Conservation (phyloP, 2,329 filamentous ascomycete genomes). For the Penicillium vulpinum region DNA sequence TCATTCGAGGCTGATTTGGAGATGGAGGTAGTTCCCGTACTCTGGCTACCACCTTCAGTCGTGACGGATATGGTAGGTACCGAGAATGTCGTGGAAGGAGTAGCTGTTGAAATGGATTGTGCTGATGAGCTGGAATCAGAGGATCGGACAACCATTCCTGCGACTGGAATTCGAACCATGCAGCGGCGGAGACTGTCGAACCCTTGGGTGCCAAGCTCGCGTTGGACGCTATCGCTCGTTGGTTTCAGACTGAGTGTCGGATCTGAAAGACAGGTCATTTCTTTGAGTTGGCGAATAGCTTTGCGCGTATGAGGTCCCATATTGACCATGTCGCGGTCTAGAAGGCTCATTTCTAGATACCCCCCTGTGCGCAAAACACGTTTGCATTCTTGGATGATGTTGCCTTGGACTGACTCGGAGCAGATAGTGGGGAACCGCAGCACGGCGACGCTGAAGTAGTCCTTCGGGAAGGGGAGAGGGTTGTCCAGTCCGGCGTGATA, state of each 20-base stretch:
- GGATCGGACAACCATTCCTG: slow-evolving; percentile 45
- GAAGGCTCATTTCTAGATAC: slow-evolving; percentile 50
- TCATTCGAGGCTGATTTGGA: slow-evolving; percentile 39
- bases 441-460: slow-evolving; percentile 49
- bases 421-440: slow-evolving; percentile 50
- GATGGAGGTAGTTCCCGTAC: slow-evolving; percentile 15
- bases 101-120: slow-evolving; percentile 33
- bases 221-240: slow-evolving; percentile 50
- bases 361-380: slow-evolving; percentile 51
- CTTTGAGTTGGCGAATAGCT: slow-evolving; percentile 48
- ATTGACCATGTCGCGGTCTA: slow-evolving; percentile 53
- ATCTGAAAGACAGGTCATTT: slow-evolving; percentile 46
- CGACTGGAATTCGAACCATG: slow-evolving; percentile 51
- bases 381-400: slow-evolving; percentile 51
- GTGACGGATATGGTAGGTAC: slow-evolving; percentile 25
- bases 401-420: slow-evolving; percentile 45
- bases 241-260: slow-evolving; percentile 48
- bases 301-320: slow-evolving; percentile 50
- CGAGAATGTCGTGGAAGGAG: slow-evolving; percentile 27
- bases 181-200: slow-evolving; percentile 53
- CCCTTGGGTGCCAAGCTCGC: slow-evolving; percentile 45
- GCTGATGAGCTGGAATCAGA: slow-evolving; percentile 43
- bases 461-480: slow-evolving; percentile 49
- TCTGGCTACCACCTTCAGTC: slow-evolving; percentile 17
- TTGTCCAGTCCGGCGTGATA: slow-evolving; percentile 43